Evolutionary conservation across 1,139 yeast genomes (phyloP), one percentile per base, ranked within the genome.

Genomic region (Hansenula sp.): DNA sequence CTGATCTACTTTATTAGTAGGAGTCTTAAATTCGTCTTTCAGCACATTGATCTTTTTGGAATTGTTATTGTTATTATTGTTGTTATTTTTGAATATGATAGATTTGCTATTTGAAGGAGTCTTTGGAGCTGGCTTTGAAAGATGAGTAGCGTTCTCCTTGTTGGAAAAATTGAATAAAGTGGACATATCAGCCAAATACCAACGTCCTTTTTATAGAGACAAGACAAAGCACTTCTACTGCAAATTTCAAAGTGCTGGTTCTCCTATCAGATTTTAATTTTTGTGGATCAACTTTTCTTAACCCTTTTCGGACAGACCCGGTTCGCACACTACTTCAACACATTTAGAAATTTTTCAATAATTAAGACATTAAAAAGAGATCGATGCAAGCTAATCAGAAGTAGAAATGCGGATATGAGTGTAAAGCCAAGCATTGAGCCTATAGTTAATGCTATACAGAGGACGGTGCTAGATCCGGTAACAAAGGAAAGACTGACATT

Each of bases 61-160:
- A 16, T 28, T 39, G 10, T 30, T 16, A 25, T 25, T 30, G n/a
- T 21, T 30, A 17, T 45, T 33, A 40, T 40, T 43, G 33, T 46
- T 51, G 36, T 43, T 42, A 27, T 36, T 27, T 33, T 44, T 50
- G 41, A 45, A 43, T n/a, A 38, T 39, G 17, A 38, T 29, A 7
- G 49, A 31, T 36, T 42, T 41, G 33, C 51, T 40, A 25, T 41
- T 41, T 17, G 40, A 39, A 2, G 57, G 57, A 1, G 52, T 53
- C 34, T 45, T 50, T 12, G 58, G 54, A 6, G 41, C 44, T 9
- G 47, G 40, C 24, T 48, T 45, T 9, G 37, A 43, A 1, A 40
- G 28, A 5, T 45, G 18, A 2, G 32, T 41, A 0, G 49, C 34
- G 33, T 57, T 57, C 47, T 57, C 61, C 47, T 57, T 57, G 48